These are phyloP conservation scores for Apostasia ramifera DNA, from an alignment of 106 monocot genomes.

Conservation along the genomic window DNA sequence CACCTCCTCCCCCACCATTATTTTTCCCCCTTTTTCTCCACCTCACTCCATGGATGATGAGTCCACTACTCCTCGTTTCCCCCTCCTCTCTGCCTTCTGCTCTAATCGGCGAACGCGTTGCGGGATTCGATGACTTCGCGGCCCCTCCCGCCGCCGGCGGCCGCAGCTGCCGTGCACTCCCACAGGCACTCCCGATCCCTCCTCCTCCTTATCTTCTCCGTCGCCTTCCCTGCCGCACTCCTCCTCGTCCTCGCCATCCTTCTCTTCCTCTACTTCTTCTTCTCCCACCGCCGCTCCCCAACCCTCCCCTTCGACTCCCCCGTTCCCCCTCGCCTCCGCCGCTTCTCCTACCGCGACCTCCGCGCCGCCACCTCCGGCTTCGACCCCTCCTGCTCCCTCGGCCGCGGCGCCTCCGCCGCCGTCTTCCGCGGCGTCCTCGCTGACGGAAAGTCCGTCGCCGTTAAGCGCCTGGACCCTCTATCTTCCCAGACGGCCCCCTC, in stretches of 20 bases:
- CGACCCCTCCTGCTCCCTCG: conserved; percentile 21
- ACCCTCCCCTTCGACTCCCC: conserved; percentile 4
- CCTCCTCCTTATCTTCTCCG: background rate
- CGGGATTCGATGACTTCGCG: background rate
- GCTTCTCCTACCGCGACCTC: conserved; percentile 9
- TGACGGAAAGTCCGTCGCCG: conserved; percentile 35
- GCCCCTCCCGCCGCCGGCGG: background rate
- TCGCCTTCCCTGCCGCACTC: background rate
- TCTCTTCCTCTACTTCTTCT: background rate
- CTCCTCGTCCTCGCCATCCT: background rate
- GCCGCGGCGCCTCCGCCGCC: conserved; percentile 52
- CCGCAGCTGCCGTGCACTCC: background rate
- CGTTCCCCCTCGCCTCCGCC: conserved; percentile 4
- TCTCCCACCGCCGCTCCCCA: background rate
- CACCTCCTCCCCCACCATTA: too few species aligned
- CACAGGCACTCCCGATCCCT: too few species aligned
- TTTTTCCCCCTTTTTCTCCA: too few species aligned
- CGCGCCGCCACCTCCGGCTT: conserved; percentile 12
- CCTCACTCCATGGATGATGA: too few species aligned
- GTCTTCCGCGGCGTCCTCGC: conserved; percentile 42
- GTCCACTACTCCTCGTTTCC: too few species aligned
- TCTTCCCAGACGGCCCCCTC: conserved; percentile 1
- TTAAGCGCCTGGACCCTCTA: conserved; percentile 24
- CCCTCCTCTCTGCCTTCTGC: too few species aligned
- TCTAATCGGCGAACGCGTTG: too few species aligned